A percentile compares a stretch with the other conserved stretches of the same genome.
Evolutionary conservation across 345 rosid genomes (phyloP).

Genomic region (Linum lewisii): DNA sequence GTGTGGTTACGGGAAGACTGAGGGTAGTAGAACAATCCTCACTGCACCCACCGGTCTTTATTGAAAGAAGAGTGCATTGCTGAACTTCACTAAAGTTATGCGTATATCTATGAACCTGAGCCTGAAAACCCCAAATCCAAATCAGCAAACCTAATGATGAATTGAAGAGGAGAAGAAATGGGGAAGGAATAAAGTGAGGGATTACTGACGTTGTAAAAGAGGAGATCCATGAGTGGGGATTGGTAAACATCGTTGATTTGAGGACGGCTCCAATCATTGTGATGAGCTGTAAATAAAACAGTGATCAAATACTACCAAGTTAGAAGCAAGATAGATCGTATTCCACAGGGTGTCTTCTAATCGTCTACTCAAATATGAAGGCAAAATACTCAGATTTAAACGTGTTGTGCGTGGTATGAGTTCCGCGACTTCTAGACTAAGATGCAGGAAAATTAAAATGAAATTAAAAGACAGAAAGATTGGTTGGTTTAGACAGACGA

Average conservation of each 20-base stretch:
- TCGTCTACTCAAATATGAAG: too few species aligned
- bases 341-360: too few species aligned
- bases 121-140: constrained; percentile 30
- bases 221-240: constrained; percentile 71
- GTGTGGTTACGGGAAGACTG: constrained; percentile 85
- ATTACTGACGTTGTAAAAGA: constrained; percentile 64
- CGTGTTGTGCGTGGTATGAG: too few species aligned
- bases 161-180: not conserved
- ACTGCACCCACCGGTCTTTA: constrained; percentile 97
- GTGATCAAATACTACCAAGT: too few species aligned
- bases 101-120: constrained; percentile 91
- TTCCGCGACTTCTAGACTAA: too few species aligned
- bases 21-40: constrained; percentile 99
- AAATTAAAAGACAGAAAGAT: too few species aligned
- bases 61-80: constrained; percentile 94
- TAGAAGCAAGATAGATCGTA: too few species aligned
- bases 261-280: constrained; percentile 47
- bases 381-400: too few species aligned
- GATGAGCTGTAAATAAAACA: too few species aligned
- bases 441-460: too few species aligned
- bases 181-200: too few species aligned
- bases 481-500: too few species aligned
- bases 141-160: not conserved
- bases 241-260: constrained; percentile 59
- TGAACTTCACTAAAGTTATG: constrained; percentile 98